phyloP scores from a whole-genome alignment of 768 basidiomycete genomes.

The Leccinum variicolor region DNA sequence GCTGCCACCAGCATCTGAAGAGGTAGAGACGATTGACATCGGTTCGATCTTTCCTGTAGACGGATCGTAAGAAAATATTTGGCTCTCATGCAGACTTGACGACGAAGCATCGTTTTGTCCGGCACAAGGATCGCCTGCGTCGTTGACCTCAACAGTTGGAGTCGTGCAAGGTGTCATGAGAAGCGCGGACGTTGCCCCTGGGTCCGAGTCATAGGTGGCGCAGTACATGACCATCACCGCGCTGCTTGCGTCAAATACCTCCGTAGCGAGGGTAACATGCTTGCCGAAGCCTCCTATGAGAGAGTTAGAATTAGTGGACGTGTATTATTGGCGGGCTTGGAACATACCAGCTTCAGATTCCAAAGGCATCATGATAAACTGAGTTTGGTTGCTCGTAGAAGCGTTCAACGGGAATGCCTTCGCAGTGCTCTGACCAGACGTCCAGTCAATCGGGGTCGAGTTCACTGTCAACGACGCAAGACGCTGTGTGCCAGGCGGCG shows the following conservation, averaged over 20 bases:
- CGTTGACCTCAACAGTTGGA: neutral
- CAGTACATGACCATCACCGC: slow-evolving; percentile 46
- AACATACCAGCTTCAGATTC: slow-evolving; percentile 15
- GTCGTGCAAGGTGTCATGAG: slow-evolving; percentile 43
- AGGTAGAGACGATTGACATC: slow-evolving; percentile 38
- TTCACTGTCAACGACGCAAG: slow-evolving; percentile 24
- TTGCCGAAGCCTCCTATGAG: slow-evolving; percentile 14
- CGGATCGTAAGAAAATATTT: slow-evolving; percentile 57
- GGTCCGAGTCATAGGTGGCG: slow-evolving; percentile 58
- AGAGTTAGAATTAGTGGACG: slow-evolving; percentile 8
- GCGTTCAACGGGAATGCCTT: slow-evolving; percentile 44
- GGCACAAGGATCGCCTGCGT: slow-evolving; percentile 9
- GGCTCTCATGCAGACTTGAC: slow-evolving; percentile 39
- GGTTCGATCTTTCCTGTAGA: slow-evolving; percentile 50
- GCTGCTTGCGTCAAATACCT: slow-evolving; percentile 38
- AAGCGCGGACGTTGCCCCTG: slow-evolving; percentile 46
- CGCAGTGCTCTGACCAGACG: slow-evolving; percentile 24
- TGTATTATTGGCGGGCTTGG: neutral
- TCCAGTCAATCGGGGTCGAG: slow-evolving; percentile 24
- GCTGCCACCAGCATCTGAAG: slow-evolving; percentile 22
- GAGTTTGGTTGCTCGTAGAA: slow-evolving; percentile 44
- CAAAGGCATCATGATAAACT: slow-evolving; percentile 38
- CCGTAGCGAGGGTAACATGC: slow-evolving; percentile 43
- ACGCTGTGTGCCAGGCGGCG: slow-evolving; percentile 4
- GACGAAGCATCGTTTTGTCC: slow-evolving; percentile 2